A percentile compares a stretch with the other conserved stretches of the same genome.
Conservation (phyloP, 2,329 filamentous ascomycete species). For the Ascosphaera aggregata region DNA sequence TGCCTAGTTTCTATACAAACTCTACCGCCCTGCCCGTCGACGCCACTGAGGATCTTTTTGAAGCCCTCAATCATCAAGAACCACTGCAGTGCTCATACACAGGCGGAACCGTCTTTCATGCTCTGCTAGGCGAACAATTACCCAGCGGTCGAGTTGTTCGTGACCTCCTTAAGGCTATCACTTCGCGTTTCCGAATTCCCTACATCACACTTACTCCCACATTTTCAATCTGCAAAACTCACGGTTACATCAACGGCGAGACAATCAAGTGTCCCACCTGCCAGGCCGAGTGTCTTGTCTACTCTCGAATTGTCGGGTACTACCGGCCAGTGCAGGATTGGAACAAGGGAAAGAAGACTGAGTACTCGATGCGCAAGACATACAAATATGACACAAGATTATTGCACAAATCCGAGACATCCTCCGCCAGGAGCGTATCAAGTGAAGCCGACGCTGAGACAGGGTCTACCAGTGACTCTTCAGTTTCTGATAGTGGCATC, state of each 20-base stretch:
- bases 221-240: neutral
- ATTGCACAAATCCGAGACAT: neutral
- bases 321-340: conserved; percentile 1
- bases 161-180: neutral
- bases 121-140: neutral
- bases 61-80: conserved; percentile 1
- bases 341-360: conserved; percentile 1
- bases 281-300: neutral
- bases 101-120: neutral
- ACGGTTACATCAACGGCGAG: conserved; percentile 1
- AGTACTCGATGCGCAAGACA: neutral
- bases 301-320: neutral
- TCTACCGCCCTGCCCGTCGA: neutral
- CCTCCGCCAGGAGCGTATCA: neutral
- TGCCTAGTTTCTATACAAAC: neutral
- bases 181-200: neutral
- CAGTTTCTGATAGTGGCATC: neutral
- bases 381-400: neutral
- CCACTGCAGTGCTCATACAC: conserved; percentile 1
- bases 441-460: neutral
- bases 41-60: neutral
- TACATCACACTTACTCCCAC: conserved; percentile 1
- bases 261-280: neutral
- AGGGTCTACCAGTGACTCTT: neutral
- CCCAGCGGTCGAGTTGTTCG: neutral